Evolutionary conservation across 441 rosid species (phyloP), one percentile per base, ranked within the genome.

Genomic region (Adansonia gregorii): DNA sequence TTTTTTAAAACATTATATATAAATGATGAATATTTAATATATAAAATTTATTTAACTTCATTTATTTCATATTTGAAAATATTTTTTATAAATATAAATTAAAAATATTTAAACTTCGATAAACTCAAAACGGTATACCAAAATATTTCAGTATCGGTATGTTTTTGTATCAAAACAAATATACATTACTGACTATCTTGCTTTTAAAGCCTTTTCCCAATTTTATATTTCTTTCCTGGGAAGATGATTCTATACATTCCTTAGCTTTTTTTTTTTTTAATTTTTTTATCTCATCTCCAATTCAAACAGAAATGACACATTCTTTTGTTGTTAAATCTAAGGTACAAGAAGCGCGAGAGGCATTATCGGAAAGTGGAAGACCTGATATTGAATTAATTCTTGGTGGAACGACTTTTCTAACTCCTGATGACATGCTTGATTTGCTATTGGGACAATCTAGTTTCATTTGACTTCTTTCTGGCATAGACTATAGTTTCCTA

Each of bases 341-440:
- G 98, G 95, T 89, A 67, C 84, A 87, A 6, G 97, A 93, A 88
- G 92, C 86, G 43, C 91, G 88, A 78, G 98, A 95, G 83, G 95
- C 97, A 39, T 82, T 93, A 43, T 83, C 93, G 2, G 97, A 92
- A 80, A 86, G 91, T 46, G 95, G 96, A 82, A 91, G 91, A 85
- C 97, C 97, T 3, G 97, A 95, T 73, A 73, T 89, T 66, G 92
- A 89, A 60, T 67, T 92, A 84, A 84, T 93, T 74, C 80, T 89
- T 17, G 99, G 99, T 2, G 99, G 99, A 83, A 93, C 99, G 19
- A 93, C 97, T 17, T 87, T 95, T 78, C 82, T 95, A 67, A 91
- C 95, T 14, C 97, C 99, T 11, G 88, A 87, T 45, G 87, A 87
- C 86, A 93, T 93, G 99, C 85, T 95, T 81, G 97, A 90, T 81